Base-by-base conservation (phyloP, 805 yeast genomes). In the Candida jianshihensis region DNA sequence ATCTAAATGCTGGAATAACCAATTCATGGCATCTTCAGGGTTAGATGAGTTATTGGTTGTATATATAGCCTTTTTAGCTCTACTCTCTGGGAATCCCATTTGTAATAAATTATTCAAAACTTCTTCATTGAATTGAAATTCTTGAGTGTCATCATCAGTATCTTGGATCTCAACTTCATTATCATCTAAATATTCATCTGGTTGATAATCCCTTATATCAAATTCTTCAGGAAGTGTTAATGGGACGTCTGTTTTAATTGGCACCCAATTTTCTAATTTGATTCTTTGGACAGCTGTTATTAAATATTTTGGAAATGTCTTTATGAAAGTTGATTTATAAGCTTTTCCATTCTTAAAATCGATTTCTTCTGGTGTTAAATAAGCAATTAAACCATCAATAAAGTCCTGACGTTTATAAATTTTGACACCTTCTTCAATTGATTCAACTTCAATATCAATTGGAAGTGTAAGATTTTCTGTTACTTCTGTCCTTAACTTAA, bases 1-100 rank as follows among this genome's bases (percentile, higher is more conserved):
- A 18, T 89, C 97, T 80, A 87, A 75, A 52, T 89, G 95, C 16
- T 72, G 82, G 52, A 92, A 81, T 6, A 92, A 55, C 95, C 97
- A 86, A 48, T 86, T 84, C 83, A 84, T 78, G 0, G 97, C 96
- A 6, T 69, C 68, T 44, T 90, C 97, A 1, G 64, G 51, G 3
- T 62, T 55, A 1, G 61, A 48, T 0, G 54, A 43, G 48, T 88
- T 88, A 0, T 87, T 90, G 0, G 95, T 86, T 16, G 73, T 61
- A 47, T 68, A 80, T 25, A 90, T 63, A 0, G 90, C 96, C 47
- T 78, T 74, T 21, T 65, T 64, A 30, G 80, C 68, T 33, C 90
- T 70, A 17, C 70, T 68, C 35, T 73, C 74, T 1, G 88, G 73
- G 54, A 92, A 90, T n/a, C 98, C 98, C 96, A 89, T 92, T 15